Conservation (phyloP, 2,329 filamentous ascomycete genomes). For the Monosporascus sp. region DNA sequence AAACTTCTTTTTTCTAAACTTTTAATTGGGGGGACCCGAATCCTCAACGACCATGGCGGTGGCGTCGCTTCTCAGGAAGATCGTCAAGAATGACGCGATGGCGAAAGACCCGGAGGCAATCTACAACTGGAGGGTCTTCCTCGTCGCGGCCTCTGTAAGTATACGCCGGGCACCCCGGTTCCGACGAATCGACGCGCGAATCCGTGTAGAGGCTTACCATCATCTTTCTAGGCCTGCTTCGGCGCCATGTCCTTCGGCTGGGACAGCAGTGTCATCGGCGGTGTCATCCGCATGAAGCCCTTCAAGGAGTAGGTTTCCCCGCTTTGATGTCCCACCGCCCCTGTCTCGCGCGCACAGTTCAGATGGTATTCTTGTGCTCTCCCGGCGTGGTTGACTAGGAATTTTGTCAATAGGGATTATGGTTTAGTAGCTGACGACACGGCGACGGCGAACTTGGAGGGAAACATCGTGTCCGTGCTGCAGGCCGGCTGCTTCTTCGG, state of each 20-base stretch:
- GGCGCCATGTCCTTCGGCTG: constrained; percentile 55
- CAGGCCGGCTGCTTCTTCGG: constrained; percentile 37
- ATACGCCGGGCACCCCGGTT: not conserved
- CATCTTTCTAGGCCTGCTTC: constrained; percentile 32
- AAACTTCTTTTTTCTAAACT: not conserved
- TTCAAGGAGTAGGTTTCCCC: constrained; percentile 44
- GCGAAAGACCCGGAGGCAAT: constrained; percentile 61
- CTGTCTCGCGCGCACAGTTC: no score
- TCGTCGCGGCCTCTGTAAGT: constrained; percentile 53
- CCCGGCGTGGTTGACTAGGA: constrained; percentile 6
- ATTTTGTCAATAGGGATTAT: constrained; percentile 40
- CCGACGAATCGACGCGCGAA: not conserved
- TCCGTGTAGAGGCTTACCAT: constrained; percentile 1
- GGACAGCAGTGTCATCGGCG: constrained; percentile 61
- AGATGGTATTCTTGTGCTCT: no score
- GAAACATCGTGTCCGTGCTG: constrained; percentile 59
- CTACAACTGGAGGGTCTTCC: constrained; percentile 65
- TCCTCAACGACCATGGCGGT: constrained; percentile 12
- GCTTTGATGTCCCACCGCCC: not conserved
- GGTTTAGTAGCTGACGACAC: constrained; percentile 36
- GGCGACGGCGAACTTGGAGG: constrained; percentile 49
- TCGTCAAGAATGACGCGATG: constrained; percentile 57
- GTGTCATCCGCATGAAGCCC: constrained; percentile 54
- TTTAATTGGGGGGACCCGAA: not conserved
- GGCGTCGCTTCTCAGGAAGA: constrained; percentile 31